Evolutionary conservation across 345 rosid genomes (phyloP).

Genomic region (Arabidopsis thaliana): DNA sequence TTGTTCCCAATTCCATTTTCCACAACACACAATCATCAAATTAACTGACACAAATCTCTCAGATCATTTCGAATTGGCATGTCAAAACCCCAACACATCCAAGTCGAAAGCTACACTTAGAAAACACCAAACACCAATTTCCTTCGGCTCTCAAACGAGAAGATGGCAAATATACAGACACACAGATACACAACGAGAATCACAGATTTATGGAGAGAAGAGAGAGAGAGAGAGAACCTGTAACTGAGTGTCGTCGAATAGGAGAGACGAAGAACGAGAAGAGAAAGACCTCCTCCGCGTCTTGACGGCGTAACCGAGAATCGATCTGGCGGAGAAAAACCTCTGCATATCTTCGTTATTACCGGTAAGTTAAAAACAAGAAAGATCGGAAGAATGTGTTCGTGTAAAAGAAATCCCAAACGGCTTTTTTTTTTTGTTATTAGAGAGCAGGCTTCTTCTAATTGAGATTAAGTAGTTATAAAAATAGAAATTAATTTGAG

Average conservation of each 20-base stretch:
- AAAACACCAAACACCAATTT: too few species aligned
- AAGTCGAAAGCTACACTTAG: too few species aligned
- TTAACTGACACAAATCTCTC: too few species aligned
- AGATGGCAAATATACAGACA: too few species aligned
- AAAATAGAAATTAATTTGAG: background rate
- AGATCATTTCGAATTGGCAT: too few species aligned
- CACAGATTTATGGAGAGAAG: background rate
- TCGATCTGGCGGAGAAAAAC: conserved; percentile 47
- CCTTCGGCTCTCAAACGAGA: too few species aligned
- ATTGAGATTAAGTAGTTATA: background rate
- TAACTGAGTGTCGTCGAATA: conserved; percentile 89
- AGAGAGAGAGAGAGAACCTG: conserved; percentile 57
- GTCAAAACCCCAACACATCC: too few species aligned
- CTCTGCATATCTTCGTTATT: conserved; percentile 60
- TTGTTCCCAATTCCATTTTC: too few species aligned
- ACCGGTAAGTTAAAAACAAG: background rate
- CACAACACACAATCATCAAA: too few species aligned
- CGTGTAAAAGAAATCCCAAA: background rate
- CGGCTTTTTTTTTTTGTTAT: background rate
- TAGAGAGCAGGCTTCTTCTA: background rate
- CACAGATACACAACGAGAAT: too few species aligned
- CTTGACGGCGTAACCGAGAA: conserved; percentile 37
- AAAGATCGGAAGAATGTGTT: background rate
- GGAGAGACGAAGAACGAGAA: conserved; percentile 70
- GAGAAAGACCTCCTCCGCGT: conserved; percentile 47